Base-by-base conservation (phyloP, 768 basidiomycete species). In the Podaxis mareebaensis region DNA sequence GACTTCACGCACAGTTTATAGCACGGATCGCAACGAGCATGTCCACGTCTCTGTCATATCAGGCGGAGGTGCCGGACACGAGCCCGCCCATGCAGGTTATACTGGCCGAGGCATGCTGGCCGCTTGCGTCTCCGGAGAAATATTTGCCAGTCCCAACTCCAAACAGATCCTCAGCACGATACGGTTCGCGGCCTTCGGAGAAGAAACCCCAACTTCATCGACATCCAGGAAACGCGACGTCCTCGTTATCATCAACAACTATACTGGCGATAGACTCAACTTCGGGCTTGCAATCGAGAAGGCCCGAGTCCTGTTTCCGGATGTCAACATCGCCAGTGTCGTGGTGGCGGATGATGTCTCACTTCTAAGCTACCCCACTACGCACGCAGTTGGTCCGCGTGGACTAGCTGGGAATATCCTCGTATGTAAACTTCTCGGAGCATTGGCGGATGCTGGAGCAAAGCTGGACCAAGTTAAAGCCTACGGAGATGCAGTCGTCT, bases 61-160 rank as follows among this genome's bases (percentile, higher is more conserved):
- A 36, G 83, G 83, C 1, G 83, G 83, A 2, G 83, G 83, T 0
- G 78, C 81, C 42, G 85, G 86, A 6, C 86, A 88, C 66, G 86
- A 88, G 69, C 86, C 86, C 3, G 84, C 85, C 0, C 83, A 85
- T 66, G 81, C 81, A 3, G 81, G 79, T 0, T 86, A 85, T 66
- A 84, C 84, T 4, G 86, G 86, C 4, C 67, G 71, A n/a, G 85
- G 85, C 17, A 82, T 86, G 75, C 78, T 88, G 26, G 68, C 77
- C 10, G 85, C 84, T 1, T 81, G 81, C 4, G 83, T 87, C 6
- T 82, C 81, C n/a, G 87, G 86, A 2, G 85, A 87, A 55, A 81
- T 85, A 20, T 88, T 88, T 67, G 85, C 87, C 10, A 84, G 81
- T 52, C 87, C 85, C 0, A 85, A 83, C 66, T 83, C 85, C n/a